Evolutionary conservation across 148 eudicot species (phyloP).

Genomic region (Vaccinium macrocarpon): DNA sequence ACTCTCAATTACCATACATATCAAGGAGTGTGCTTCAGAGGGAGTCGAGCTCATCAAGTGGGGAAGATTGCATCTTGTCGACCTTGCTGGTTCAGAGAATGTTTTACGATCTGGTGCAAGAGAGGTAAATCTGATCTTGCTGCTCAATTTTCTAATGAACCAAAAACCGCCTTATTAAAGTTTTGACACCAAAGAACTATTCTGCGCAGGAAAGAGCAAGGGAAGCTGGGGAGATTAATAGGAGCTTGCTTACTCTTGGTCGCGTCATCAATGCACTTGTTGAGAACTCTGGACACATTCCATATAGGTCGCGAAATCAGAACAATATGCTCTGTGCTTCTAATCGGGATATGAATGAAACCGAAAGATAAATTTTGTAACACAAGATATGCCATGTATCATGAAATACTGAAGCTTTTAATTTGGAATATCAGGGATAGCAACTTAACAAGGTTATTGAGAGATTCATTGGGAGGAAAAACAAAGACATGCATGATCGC

Average conservation of each 20-base stretch:
- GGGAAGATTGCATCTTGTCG: slow-evolving; percentile 50
- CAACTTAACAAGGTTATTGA: slow-evolving; percentile 43
- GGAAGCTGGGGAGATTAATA: slow-evolving; percentile 59
- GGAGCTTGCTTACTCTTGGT: slow-evolving; percentile 57
- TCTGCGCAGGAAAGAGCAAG: slow-evolving; percentile 43
- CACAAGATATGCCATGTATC: neutral
- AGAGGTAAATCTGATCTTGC: slow-evolving; percentile 27
- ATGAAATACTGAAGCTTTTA: neutral
- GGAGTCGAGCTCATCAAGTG: slow-evolving; percentile 41
- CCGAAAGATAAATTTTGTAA: neutral
- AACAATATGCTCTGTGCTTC: too few species aligned
- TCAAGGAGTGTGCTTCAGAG: slow-evolving; percentile 33
- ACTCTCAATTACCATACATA: slow-evolving; percentile 38
- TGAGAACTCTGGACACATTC: slow-evolving; percentile 44
- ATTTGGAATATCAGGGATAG: slow-evolving; percentile 36
- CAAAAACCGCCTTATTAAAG: neutral
- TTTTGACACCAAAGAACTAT: neutral
- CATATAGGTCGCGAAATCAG: slow-evolving; percentile 27
- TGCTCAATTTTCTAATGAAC: neutral
- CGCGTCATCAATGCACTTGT: slow-evolving; percentile 47
- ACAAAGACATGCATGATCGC: slow-evolving; percentile 62
- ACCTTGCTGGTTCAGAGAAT: slow-evolving; percentile 57
- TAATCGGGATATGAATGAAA: neutral
- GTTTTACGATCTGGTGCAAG: slow-evolving; percentile 41
- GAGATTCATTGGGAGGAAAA: slow-evolving; percentile 53